A percentile compares a stretch with the other conserved stretches of the same genome.
These are phyloP conservation scores for Boletus rex-veris DNA, from an alignment of 768 basidiomycete genomes.

Conservation along the genomic window DNA sequence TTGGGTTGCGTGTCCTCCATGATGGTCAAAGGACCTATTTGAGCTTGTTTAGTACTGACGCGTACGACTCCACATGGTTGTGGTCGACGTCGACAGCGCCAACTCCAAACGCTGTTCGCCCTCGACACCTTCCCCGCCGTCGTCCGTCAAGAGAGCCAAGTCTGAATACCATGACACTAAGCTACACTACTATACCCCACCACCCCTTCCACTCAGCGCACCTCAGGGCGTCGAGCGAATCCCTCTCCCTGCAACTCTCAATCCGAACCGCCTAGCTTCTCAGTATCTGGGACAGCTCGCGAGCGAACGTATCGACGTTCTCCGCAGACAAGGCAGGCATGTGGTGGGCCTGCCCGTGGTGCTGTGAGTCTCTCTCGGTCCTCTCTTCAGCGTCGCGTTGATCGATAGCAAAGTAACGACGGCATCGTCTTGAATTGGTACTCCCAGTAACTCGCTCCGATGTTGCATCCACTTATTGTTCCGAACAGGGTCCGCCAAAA, in stretches of 20 bases:
- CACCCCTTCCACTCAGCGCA: slow-evolving; percentile 19
- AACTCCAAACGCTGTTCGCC: slow-evolving; percentile 11
- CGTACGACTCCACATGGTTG: background rate
- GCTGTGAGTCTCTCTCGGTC: slow-evolving; percentile 18
- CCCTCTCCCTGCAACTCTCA: slow-evolving; percentile 9
- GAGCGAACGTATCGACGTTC: slow-evolving; percentile 15
- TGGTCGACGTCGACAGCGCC: background rate
- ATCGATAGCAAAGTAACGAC: slow-evolving; percentile 22
- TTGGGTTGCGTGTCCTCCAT: slow-evolving; percentile 42
- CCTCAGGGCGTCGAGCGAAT: slow-evolving; percentile 30
- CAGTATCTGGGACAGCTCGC: slow-evolving; percentile 13
- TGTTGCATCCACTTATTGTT: slow-evolving; percentile 6
- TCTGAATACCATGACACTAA: slow-evolving; percentile 10
- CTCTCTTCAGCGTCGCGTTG: background rate
- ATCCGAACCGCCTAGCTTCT: slow-evolving; percentile 7
- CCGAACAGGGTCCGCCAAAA: slow-evolving; percentile 15
- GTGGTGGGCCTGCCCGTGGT: slow-evolving; percentile 25
- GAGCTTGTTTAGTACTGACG: slow-evolving; percentile 18
- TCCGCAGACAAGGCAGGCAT: slow-evolving; percentile 20
- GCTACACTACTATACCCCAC: background rate
- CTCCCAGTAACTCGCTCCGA: background rate
- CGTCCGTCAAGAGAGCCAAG: slow-evolving; percentile 21
- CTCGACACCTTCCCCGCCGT: slow-evolving; percentile 2
- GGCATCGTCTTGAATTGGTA: slow-evolving; percentile 32
- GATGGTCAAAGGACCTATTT: slow-evolving; percentile 12